phyloP scores from a whole-genome alignment of 2,329 filamentous ascomycete genomes.

The Arthrobotrys sphaeroides region DNA sequence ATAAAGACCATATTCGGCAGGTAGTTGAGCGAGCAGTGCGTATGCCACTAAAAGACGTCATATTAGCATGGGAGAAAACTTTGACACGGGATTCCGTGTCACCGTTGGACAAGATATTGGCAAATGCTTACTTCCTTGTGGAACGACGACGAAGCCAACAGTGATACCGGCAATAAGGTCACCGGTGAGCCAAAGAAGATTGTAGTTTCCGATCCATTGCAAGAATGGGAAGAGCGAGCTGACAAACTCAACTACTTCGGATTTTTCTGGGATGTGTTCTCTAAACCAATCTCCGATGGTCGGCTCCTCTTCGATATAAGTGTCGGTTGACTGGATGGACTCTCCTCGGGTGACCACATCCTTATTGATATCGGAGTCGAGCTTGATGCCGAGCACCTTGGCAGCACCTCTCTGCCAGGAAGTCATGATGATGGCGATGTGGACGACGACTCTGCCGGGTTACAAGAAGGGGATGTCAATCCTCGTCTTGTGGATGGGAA shows the following conservation, averaged over 20 bases:
- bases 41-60: slow-evolving; percentile 73
- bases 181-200: slow-evolving; percentile 84
- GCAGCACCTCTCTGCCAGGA: slow-evolving; percentile 36
- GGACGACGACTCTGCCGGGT: not conserved
- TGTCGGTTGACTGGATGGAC: slow-evolving; percentile 67
- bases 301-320: slow-evolving; percentile 84
- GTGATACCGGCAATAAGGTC: slow-evolving; percentile 88
- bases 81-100: not conserved
- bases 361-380: slow-evolving; percentile 38
- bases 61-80: not conserved
- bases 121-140: slow-evolving; percentile 73
- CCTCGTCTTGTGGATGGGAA: slow-evolving; percentile 2
- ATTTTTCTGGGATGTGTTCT: slow-evolving; percentile 70
- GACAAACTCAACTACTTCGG: slow-evolving; percentile 70
- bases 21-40: slow-evolving; percentile 81
- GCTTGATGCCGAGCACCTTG: slow-evolving; percentile 52
- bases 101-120: not conserved
- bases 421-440: slow-evolving; percentile 27
- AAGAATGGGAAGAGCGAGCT: slow-evolving; percentile 76
- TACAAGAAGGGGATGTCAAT: slow-evolving; percentile 1
- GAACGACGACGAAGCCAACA: slow-evolving; percentile 84
- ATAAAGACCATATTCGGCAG: slow-evolving; percentile 84
- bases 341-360: slow-evolving; percentile 39
- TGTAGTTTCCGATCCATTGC: slow-evolving; percentile 89
- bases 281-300: slow-evolving; percentile 76